phyloP scores from a whole-genome alignment of 2,329 filamentous ascomycete genomes.

The Trichoderma sp. region DNA sequence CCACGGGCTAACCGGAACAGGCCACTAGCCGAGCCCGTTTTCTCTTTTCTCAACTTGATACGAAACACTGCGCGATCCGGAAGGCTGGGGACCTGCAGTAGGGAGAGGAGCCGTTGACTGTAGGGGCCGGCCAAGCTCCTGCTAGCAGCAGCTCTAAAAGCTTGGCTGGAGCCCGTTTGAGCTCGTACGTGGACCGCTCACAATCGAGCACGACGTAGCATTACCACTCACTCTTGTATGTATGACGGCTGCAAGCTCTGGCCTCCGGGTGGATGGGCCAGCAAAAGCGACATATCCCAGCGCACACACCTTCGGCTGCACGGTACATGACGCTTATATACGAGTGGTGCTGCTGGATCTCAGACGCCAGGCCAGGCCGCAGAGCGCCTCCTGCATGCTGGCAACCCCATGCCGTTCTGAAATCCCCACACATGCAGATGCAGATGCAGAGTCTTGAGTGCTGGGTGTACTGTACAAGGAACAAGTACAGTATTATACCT shows the following conservation, averaged over 20 bases:
- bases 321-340: conserved; percentile 14
- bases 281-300: conserved; percentile 1
- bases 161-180: conserved; percentile 4
- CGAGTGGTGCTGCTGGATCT: conserved; percentile 5
- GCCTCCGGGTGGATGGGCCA: not conserved
- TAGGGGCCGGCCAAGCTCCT: conserved; percentile 14
- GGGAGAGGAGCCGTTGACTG: conserved; percentile 20
- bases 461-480: not conserved
- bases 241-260: conserved; percentile 10
- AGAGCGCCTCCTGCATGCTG: conserved; percentile 15
- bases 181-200: conserved; percentile 14
- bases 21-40: conserved; percentile 10
- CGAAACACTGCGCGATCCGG: not conserved
- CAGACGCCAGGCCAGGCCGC: conserved; percentile 3
- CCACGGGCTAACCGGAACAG: not conserved
- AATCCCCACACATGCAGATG: conserved; percentile 8
- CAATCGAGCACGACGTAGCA: not conserved
- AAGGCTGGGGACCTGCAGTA: conserved; percentile 25
- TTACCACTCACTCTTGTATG: not conserved
- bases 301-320: conserved; percentile 3
- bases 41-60: conserved; percentile 18
- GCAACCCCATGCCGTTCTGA: not conserved
- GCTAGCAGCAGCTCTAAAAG: not conserved
- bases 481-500: not conserved
- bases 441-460: conserved; percentile 10